phyloP scores from a whole-genome alignment of 805 yeast species.

The Wickerhamomyces hampshirensis region DNA sequence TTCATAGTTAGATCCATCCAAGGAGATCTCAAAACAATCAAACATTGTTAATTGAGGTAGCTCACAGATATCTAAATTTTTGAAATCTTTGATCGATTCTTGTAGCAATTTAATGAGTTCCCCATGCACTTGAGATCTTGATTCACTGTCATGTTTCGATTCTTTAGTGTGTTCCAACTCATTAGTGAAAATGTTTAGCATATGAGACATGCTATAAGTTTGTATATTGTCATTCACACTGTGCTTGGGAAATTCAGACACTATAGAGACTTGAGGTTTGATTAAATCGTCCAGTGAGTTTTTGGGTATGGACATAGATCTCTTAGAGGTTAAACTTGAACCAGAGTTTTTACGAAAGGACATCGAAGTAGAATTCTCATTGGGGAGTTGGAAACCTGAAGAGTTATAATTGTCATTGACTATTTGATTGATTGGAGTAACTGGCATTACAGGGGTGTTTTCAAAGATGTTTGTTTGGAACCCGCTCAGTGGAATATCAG shows the following conservation, averaged over 20 bases:
- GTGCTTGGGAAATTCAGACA: constrained; percentile 22
- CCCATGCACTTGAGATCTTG: constrained; percentile 13
- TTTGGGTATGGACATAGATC: background rate
- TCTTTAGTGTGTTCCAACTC: constrained; percentile 7
- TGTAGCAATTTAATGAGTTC: constrained; percentile 6
- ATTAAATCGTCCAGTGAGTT: constrained; percentile 12
- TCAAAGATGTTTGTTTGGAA: constrained; percentile 11
- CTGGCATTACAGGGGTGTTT: constrained; percentile 12
- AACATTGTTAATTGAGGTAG: constrained; percentile 32
- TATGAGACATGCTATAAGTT: constrained; percentile 8
- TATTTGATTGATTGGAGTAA: constrained; percentile 22
- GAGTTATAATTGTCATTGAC: constrained; percentile 14
- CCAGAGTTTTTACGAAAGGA: no score
- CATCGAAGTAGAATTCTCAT: background rate
- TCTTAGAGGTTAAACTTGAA: no score
- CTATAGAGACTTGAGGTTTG: constrained; percentile 17
- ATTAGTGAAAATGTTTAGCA: constrained; percentile 20
- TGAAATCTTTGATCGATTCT: constrained; percentile 3
- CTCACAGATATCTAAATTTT: constrained; percentile 11
- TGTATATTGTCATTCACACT: constrained; percentile 10
- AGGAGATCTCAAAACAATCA: constrained; percentile 38
- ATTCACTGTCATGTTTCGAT: constrained; percentile 4
- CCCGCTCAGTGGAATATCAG: constrained; percentile 12
- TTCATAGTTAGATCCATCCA: constrained; percentile 41
- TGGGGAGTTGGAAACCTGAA: constrained; percentile 12